A percentile compares a stretch with the other conserved stretches of the same genome.
These are phyloP conservation scores for Serendipita indica DNA, from an alignment of 768 basidiomycete species.

Conservation along the genomic window DNA sequence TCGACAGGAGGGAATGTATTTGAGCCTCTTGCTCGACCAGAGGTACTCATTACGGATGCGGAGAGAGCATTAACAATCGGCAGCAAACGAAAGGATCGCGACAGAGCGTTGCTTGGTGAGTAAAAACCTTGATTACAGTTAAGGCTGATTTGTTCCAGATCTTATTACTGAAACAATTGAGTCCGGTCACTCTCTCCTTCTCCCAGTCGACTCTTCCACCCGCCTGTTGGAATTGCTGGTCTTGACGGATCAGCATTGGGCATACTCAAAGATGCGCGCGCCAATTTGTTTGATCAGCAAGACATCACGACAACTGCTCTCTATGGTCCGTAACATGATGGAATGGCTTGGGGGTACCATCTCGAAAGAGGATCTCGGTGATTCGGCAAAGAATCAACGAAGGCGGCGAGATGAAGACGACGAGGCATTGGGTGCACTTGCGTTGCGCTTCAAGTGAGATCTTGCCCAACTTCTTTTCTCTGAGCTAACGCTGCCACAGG, in stretches of 20 bases:
- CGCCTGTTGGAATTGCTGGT: conserved; percentile 94
- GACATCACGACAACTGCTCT: conserved; percentile 85
- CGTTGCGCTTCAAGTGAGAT: conserved; percentile 76
- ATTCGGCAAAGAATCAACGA: conserved; percentile 34
- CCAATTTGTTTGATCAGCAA: conserved; percentile 90
- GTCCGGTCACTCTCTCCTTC: conserved; percentile 63
- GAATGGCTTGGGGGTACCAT: conserved; percentile 97
- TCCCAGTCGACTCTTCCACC: conserved; percentile 89
- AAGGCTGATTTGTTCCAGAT: conserved; percentile 34
- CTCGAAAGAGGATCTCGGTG: conserved; percentile 81
- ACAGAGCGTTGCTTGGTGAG: conserved; percentile 67
- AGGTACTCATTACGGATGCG: conserved; percentile 86
- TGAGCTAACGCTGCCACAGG: conserved; percentile 27
- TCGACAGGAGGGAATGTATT: conserved; percentile 55
- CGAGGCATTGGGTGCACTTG: conserved; percentile 71
- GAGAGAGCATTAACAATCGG: conserved; percentile 70
- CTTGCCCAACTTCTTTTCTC: neutral
- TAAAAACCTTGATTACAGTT: neutral
- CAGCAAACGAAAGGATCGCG: conserved; percentile 78
- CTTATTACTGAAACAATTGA: conserved; percentile 76
- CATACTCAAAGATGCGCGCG: conserved; percentile 50
- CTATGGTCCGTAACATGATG: conserved; percentile 92
- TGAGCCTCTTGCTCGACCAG: conserved; percentile 77
- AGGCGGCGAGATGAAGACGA: conserved; percentile 49
- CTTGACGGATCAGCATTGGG: conserved; percentile 94